Base-by-base conservation (phyloP, 108 stramenopile genomes). In the Stephanodiscus triporus region DNA sequence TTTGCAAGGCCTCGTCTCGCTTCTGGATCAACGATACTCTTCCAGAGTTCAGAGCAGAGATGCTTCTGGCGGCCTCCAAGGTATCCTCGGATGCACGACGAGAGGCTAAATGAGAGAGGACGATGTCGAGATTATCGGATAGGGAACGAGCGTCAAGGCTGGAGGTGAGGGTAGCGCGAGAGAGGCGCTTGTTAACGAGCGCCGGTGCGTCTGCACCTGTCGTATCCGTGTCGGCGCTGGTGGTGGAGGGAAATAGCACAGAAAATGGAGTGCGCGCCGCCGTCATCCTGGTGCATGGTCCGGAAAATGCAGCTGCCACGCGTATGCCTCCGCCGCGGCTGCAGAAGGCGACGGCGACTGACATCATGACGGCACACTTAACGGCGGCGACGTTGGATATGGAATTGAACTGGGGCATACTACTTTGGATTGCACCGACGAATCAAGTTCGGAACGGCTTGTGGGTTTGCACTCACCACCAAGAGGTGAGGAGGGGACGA, bases 1-100 rank as follows among this genome's bases (percentile, higher is more conserved):
- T 82, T 57, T 87, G 76, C 26, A 92, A 78, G 57, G 81, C 84
- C 38, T 74, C 84, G 76, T 95, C 94, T 22, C 94, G 85, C 50
- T 85, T 67, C 66, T 86, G 80, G 73, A 94, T 94, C 50, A 94
- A 63, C 10, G 73, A 45, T 16, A 89, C 86, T 9, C 93, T 87
- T 68, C 85, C 58, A 6, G 69, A 49, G 42, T 91, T 78, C 1
- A 88, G 72, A 20, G 66, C 43, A 0, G 88, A 79, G 73, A 91
- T 85, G 20, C 70, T 76, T 42, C 70, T 65, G 20, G 85, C 93
- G 23, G 93, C 85, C n/a, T 86, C 86, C 49, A 87, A 43, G 7
- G 90, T 78, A 50, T 90, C 88, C 50, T 75, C 75, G 34, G 87
- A 86, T n/a, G 93, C 88, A 22, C 89, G 86, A 63, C 93, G 89